A percentile compares a stretch with the other conserved stretches of the same genome.
Evolutionary conservation across 495 filamentous ascomycete genomes (phyloP).

Genomic region (Penicillium macrosclerotiorum): DNA sequence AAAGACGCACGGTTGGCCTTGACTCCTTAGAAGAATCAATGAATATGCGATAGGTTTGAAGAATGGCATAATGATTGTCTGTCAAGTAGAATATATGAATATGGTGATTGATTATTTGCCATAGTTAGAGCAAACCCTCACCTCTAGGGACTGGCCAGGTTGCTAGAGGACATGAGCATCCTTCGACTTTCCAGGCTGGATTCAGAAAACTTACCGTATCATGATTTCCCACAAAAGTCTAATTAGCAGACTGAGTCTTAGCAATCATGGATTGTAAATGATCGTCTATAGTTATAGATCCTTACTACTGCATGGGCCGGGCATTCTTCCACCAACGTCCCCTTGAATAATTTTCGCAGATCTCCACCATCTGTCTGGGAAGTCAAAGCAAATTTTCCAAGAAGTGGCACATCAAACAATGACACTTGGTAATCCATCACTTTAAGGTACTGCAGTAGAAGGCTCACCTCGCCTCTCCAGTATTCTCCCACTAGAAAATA

Average conservation of each 20-base stretch:
- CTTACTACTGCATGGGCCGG: conserved; percentile 63
- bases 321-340: conserved; percentile 54
- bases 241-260: neutral
- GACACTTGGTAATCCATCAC: conserved; percentile 58
- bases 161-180: conserved; percentile 38
- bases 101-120: too few species aligned
- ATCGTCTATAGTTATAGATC: neutral
- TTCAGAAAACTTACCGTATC: conserved; percentile 35
- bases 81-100: too few species aligned
- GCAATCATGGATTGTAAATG: neutral
- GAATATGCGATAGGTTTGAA: conserved; percentile 62
- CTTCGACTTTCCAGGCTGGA: neutral
- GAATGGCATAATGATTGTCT: conserved; percentile 50
- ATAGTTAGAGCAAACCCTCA: too few species aligned
- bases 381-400: conserved; percentile 58
- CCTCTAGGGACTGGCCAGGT: conserved; percentile 58
- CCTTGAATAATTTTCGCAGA: conserved; percentile 60
- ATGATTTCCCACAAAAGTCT: conserved; percentile 49
- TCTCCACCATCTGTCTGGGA: conserved; percentile 56
- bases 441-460: conserved; percentile 57
- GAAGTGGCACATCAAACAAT: conserved; percentile 69
- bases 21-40: conserved; percentile 64
- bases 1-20: conserved; percentile 70
- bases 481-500: conserved; percentile 73
- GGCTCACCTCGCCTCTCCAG: conserved; percentile 61